Conservation (phyloP, 306 rosid genomes). For the Luffa aegyptiaca region DNA sequence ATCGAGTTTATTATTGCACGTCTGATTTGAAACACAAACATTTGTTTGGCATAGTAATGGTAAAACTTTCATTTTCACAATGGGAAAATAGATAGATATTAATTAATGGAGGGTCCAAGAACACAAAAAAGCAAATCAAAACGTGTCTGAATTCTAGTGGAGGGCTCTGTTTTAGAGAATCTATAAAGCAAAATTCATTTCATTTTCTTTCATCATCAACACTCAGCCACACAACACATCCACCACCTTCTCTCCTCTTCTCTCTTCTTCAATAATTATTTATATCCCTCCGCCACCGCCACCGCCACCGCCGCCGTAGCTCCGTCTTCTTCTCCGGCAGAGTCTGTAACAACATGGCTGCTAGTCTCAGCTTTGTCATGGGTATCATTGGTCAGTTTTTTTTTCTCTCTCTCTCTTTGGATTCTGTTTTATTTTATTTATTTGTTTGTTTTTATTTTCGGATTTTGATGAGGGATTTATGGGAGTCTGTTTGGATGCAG, state of each 20-base stretch:
- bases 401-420: not conserved
- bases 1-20: not conserved
- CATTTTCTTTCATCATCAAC: not conserved
- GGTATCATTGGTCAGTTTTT: slow-evolving; percentile 10
- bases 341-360: not conserved
- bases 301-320: not conserved
- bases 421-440: not conserved
- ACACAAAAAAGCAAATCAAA: not conserved
- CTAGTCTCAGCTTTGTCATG: not conserved
- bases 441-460: not conserved
- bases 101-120: not conserved
- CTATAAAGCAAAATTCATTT: not conserved
- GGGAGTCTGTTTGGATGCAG: slow-evolving; percentile 13
- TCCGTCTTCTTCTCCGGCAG: not conserved
- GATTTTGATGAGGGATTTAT: not conserved
- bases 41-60: not conserved
- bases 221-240: not conserved
- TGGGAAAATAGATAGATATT: not conserved
- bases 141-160: not conserved
- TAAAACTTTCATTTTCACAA: not conserved
- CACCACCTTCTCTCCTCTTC: not conserved
- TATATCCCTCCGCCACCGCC: not conserved
- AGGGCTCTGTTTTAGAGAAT: not conserved
- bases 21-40: not conserved
- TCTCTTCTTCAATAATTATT: not conserved